A percentile compares a stretch with the other conserved stretches of the same genome.
Conservation (phyloP, 2,329 filamentous ascomycete species). For the Colletotrichum simmondsii region DNA sequence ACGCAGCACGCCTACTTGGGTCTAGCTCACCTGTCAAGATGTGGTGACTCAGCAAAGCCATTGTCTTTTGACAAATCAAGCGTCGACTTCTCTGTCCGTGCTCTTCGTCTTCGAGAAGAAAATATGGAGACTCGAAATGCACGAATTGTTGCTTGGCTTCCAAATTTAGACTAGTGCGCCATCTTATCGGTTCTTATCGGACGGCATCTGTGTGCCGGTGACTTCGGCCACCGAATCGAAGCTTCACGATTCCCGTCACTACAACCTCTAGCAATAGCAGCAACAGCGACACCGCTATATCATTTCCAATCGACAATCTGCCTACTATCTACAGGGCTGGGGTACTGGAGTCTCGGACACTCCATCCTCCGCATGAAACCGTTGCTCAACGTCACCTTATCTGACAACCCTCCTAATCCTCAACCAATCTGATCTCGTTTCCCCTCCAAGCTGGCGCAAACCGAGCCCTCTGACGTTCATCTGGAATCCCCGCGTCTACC, state of each 20-base stretch:
- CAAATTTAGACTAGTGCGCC: slow-evolving; percentile 40
- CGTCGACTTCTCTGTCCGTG: neutral
- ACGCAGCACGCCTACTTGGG: neutral
- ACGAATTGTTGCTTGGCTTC: slow-evolving; percentile 45
- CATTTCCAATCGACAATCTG: neutral
- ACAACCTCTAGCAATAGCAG: too few species aligned
- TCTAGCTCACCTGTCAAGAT: neutral
- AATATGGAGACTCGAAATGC: neutral
- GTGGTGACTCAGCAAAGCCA: neutral
- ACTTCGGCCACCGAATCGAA: neutral
- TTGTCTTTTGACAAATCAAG: neutral
- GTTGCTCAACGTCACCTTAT: neutral
- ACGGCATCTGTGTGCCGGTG: neutral
- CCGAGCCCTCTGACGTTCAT: neutral
- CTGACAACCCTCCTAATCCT: neutral
- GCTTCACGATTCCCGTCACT: neutral
- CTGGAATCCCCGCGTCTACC: neutral
- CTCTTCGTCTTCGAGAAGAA: neutral
- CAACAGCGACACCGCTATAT: neutral
- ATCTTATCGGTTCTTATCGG: neutral
- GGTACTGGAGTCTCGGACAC: neutral
- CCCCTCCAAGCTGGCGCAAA: neutral
- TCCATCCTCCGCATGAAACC: neutral
- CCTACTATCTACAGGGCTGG: neutral
- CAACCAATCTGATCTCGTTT: neutral